Evolutionary conservation across 2,329 filamentous ascomycete genomes (phyloP).

Genomic region (Aspergillus hiratsukae): DNA sequence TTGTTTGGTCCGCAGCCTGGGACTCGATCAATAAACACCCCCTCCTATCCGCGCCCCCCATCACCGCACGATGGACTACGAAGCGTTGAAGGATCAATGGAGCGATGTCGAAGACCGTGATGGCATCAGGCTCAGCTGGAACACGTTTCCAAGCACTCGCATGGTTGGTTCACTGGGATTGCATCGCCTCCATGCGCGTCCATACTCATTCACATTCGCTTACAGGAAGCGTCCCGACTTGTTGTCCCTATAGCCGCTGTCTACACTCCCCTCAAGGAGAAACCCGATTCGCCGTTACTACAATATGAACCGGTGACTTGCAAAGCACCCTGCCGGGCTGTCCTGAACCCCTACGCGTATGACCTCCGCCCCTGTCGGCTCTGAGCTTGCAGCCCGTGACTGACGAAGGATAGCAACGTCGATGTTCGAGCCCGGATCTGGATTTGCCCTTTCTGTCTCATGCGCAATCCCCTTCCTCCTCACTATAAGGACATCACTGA

Average conservation of each 20-base stretch:
- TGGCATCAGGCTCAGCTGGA: constrained; percentile 95
- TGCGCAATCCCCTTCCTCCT: constrained; percentile 60
- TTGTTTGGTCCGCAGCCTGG: constrained; percentile 12
- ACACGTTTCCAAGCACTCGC: constrained; percentile 94
- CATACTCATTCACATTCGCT: constrained; percentile 25
- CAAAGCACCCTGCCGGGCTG: constrained; percentile 91
- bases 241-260: constrained; percentile 94
- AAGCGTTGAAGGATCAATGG: constrained; percentile 92
- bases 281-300: constrained; percentile 76
- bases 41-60: constrained; percentile 21
- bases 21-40: constrained; percentile 13
- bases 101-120: constrained; percentile 94
- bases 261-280: constrained; percentile 94
- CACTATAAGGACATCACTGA: constrained; percentile 68
- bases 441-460: constrained; percentile 66
- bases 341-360: constrained; percentile 95
- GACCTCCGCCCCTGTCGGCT: constrained; percentile 22
- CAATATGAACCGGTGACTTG: constrained; percentile 97
- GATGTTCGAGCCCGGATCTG: constrained; percentile 63
- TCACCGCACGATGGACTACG: constrained; percentile 71
- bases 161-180: constrained; percentile 60
- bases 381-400: constrained; percentile 13
- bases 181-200: constrained; percentile 5
- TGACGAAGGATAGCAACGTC: constrained; percentile 49
- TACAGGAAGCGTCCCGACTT: constrained; percentile 83